Evolutionary conservation across 1,284 basidiomycete species (phyloP).

Genomic region (Sanguinoderma infundibulare): DNA sequence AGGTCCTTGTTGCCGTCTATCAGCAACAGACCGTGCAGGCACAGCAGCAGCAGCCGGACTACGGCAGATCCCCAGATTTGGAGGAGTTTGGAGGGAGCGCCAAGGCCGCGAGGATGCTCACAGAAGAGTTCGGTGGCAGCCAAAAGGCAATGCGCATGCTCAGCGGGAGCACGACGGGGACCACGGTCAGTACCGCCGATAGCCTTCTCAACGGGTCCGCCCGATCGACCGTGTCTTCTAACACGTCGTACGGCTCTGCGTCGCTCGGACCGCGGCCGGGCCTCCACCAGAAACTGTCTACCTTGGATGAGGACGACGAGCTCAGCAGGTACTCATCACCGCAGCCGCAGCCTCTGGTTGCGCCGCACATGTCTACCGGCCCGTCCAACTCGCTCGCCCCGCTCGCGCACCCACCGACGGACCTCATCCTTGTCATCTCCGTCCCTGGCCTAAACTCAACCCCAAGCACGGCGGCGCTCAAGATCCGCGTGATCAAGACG

Average conservation of each 20-base stretch:
- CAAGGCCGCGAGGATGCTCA: slow-evolving; percentile 77
- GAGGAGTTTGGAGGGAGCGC: slow-evolving; percentile 79
- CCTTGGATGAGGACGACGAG: slow-evolving; percentile 75
- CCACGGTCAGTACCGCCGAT: slow-evolving; percentile 69
- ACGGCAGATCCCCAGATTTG: slow-evolving; percentile 36
- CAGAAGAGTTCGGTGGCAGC: slow-evolving; percentile 79
- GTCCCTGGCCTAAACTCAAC: slow-evolving; percentile 75
- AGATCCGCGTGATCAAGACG: slow-evolving; percentile 83
- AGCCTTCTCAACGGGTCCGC: slow-evolving; percentile 66
- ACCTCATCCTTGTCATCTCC: slow-evolving; percentile 91
- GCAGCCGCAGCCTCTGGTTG: slow-evolving; percentile 55
- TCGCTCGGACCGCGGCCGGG: slow-evolving; percentile 26
- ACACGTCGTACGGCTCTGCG: slow-evolving; percentile 65
- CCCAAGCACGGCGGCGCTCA: slow-evolving; percentile 82
- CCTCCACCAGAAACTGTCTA: slow-evolving; percentile 55
- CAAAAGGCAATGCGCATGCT: slow-evolving; percentile 78
- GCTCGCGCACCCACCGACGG: slow-evolving; percentile 85
- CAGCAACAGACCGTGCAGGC: slow-evolving; percentile 50
- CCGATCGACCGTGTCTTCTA: slow-evolving; percentile 70
- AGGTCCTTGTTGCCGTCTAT: slow-evolving; percentile 71
- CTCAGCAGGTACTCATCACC: slow-evolving; percentile 57
- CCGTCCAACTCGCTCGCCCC: slow-evolving; percentile 80
- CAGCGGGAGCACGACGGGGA: slow-evolving; percentile 71
- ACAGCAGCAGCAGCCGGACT: slow-evolving; percentile 35
- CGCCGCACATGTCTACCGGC: slow-evolving; percentile 77